Percentiles rank a stretch among this genome's conserved stretches.
Conservation (phyloP, 2,329 filamentous ascomycete genomes). For the Alternaria conjuncta region DNA sequence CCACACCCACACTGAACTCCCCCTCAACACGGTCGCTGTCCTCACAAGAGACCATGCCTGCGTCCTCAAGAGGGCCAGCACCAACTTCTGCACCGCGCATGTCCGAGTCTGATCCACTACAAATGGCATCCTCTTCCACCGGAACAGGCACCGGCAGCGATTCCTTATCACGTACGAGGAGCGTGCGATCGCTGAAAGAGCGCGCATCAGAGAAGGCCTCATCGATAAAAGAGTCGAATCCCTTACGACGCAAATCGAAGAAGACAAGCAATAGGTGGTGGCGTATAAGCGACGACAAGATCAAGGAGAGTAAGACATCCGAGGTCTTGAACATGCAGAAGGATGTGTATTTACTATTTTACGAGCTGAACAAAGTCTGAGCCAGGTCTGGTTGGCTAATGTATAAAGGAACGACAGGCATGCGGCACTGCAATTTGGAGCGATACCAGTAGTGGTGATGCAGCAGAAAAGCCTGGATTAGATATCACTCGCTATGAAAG, state of each 20-base stretch:
- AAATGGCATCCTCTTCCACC: constrained; percentile 21
- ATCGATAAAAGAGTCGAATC: constrained; percentile 54
- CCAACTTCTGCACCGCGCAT: constrained; percentile 42
- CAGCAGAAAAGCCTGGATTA: not conserved
- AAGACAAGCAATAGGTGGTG: constrained; percentile 83
- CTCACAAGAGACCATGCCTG: constrained; percentile 40
- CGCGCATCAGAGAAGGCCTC: constrained; percentile 39
- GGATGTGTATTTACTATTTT: constrained; percentile 96
- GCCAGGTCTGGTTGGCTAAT: not conserved
- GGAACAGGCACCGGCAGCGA: constrained; percentile 17
- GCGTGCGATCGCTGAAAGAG: constrained; percentile 40
- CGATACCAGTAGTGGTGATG: not conserved
- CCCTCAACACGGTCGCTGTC: constrained; percentile 43
- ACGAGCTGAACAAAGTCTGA: constrained; percentile 72
- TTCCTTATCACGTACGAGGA: constrained; percentile 33
- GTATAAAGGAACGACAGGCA: not conserved
- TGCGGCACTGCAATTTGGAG: not conserved
- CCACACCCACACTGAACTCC: constrained; percentile 35
- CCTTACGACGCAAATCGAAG: constrained; percentile 61
- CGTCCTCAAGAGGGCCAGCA: constrained; percentile 28
- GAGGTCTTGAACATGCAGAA: constrained; percentile 93
- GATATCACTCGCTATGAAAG: not conserved
- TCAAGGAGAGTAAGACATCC: constrained; percentile 90
- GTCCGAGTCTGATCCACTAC: constrained; percentile 31
- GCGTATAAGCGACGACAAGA: constrained; percentile 96